A percentile compares a stretch with the other conserved stretches of the same genome.
phyloP scores from a whole-genome alignment of 2,329 filamentous ascomycete genomes.

The Albifimbria verrucaria region DNA sequence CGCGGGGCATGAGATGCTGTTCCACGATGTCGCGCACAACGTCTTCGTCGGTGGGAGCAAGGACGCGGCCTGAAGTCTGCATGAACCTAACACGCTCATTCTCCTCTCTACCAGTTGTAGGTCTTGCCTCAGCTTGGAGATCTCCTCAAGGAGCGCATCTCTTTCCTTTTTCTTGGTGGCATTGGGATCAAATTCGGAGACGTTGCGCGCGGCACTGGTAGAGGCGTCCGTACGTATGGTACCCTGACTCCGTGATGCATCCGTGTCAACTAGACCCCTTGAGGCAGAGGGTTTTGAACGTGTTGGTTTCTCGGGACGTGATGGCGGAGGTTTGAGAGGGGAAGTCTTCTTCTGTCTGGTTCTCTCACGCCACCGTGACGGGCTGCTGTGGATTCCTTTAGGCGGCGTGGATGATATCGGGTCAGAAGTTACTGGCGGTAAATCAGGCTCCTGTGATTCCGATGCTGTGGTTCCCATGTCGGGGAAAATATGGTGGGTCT shows the following conservation, averaged over 20 bases:
- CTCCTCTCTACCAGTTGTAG: constrained; percentile 53
- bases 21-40: constrained; percentile 38
- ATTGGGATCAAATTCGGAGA: constrained; percentile 39
- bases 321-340: constrained; percentile 43
- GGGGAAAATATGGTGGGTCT: constrained; percentile 22
- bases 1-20: constrained; percentile 34
- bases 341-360: constrained; percentile 41
- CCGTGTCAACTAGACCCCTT: neutral
- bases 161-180: constrained; percentile 48
- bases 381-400: constrained; percentile 57
- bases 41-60: constrained; percentile 30
- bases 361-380: constrained; percentile 41
- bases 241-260: neutral
- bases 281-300: neutral
- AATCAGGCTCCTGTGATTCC: constrained; percentile 52
- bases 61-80: constrained; percentile 35
- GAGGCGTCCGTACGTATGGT: neutral
- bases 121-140: constrained; percentile 56
- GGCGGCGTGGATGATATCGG: constrained; percentile 53
- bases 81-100: constrained; percentile 49
- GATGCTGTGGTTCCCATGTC: constrained; percentile 21
- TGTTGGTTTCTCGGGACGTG: constrained; percentile 18
- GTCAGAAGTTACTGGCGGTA: constrained; percentile 57
- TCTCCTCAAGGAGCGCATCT: constrained; percentile 51
- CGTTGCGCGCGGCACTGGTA: constrained; percentile 37